Percentiles rank a stretch among this genome's conserved stretches.
Conservation (phyloP, 2,329 filamentous ascomycete genomes). For the Sporothrix globosa region DNA sequence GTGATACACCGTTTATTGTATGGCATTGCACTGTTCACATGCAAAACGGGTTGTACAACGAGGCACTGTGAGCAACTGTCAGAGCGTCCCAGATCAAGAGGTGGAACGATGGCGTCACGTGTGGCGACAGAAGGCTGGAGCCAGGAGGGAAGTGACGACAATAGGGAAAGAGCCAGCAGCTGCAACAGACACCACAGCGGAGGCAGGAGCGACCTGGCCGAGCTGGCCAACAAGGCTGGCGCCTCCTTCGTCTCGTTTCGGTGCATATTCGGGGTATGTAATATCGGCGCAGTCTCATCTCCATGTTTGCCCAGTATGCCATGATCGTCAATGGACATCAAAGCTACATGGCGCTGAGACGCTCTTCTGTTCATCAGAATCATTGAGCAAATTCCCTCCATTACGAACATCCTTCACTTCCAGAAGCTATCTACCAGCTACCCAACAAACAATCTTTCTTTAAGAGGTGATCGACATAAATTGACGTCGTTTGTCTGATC, state of each 20-base stretch:
- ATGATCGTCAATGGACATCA: background rate
- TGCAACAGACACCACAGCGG: no score
- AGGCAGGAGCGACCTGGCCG: background rate
- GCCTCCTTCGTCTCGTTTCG: background rate
- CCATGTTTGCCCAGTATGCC: background rate
- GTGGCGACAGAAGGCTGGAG: constrained; percentile 18
- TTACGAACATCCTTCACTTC: background rate
- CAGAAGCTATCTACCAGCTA: background rate
- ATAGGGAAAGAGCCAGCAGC: background rate
- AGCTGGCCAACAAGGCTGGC: background rate
- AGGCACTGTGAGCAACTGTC: constrained; percentile 9
- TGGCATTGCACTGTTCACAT: constrained; percentile 13
- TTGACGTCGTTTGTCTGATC: constrained; percentile 18
- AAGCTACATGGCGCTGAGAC: background rate
- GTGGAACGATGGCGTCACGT: constrained; percentile 30
- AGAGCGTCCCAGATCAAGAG: background rate
- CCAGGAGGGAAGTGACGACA: constrained; percentile 4
- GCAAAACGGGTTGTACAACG: constrained; percentile 1
- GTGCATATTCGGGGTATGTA: constrained; percentile 16
- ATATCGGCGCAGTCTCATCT: background rate
- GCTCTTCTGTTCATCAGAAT: background rate
- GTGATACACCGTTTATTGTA: background rate
- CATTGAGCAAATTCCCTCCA: background rate
- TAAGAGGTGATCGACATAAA: background rate
- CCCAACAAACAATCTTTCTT: background rate